Conservation (phyloP, 257 asterid genomes). For the Cruciata laevipes region DNA sequence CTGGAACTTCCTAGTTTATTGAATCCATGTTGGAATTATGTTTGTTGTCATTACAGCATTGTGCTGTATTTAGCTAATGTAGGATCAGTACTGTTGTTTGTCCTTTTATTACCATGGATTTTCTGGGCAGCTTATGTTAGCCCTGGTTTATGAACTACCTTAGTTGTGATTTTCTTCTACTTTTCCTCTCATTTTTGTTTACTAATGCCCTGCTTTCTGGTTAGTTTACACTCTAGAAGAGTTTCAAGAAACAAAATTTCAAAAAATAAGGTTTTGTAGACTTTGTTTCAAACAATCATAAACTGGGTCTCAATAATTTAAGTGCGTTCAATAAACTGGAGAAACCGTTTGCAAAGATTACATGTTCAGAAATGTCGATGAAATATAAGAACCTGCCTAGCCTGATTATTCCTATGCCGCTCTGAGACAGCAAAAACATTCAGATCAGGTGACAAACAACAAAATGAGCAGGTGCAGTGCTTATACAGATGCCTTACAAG, state of each 20-base stretch:
- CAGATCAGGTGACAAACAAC: neutral
- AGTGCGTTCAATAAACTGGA: too few species aligned
- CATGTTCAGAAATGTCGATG: neutral
- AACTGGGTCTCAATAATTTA: too few species aligned
- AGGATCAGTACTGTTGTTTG: neutral
- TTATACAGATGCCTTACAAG: neutral
- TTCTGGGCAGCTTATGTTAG: neutral
- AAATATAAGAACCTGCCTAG: neutral
- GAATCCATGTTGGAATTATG: conserved; percentile 12
- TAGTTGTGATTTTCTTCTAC: neutral
- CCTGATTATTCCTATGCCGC: neutral
- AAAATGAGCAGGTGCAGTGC: neutral
- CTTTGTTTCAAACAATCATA: too few species aligned
- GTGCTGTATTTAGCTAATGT: conserved; percentile 5
- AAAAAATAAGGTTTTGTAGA: too few species aligned
- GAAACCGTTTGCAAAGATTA: neutral
- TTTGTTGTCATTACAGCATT: neutral
- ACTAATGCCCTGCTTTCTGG: neutral
- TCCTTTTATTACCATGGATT: neutral
- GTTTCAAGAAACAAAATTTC: too few species aligned
- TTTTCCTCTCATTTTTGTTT: neutral
- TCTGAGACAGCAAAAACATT: conserved; percentile 7
- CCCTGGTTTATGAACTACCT: neutral
- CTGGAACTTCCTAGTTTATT: conserved; percentile 10
- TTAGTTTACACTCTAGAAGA: too few species aligned